phyloP scores from a whole-genome alignment of 1,284 basidiomycete genomes.

The Vanrija sp. region DNA sequence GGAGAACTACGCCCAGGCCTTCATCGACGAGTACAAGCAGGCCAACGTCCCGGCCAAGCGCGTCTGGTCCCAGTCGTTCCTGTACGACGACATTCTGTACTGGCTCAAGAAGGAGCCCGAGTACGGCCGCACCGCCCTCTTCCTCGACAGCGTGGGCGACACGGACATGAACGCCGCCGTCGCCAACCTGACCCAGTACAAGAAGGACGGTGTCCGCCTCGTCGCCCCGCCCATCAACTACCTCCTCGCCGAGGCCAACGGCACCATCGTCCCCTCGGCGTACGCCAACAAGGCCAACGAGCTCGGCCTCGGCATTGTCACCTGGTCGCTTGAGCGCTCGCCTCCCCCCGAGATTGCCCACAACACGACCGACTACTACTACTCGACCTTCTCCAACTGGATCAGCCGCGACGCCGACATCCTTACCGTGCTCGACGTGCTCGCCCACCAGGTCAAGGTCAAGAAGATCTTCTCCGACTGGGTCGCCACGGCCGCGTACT shows the following conservation, averaged over 20 bases:
- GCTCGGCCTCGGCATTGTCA: conserved; percentile 14
- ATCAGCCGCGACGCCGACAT: conserved; percentile 17
- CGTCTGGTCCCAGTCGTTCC: conserved; percentile 21
- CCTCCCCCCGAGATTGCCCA: conserved; percentile 5
- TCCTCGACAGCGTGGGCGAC: conserved; percentile 15
- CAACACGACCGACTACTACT: conserved; percentile 13
- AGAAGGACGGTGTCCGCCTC: conserved; percentile 12
- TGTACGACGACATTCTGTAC: conserved; percentile 16
- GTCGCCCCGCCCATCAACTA: conserved; percentile 15
- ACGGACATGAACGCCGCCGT: conserved; percentile 3
- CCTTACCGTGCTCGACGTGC: conserved; percentile 13
- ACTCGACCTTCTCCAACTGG: conserved; percentile 3
- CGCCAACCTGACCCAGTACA: conserved; percentile 1
- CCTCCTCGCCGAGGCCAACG: conserved; percentile 10
- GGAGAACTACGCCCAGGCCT: conserved; percentile 15
- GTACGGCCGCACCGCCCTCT: conserved; percentile 16
- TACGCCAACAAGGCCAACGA: conserved; percentile 16
- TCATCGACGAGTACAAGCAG: conserved; percentile 15
- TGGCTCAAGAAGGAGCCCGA: conserved; percentile 15
- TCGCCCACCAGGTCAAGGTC: conserved; percentile 13
- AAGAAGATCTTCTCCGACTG: conserved; percentile 20
- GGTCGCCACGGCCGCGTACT: conserved; percentile 16
- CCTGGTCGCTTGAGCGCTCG: conserved; percentile 20
- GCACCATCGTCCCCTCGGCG: conserved; percentile 12
- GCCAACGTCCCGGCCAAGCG: conserved; percentile 3